Percentiles rank a stretch among this genome's conserved stretches.
Conservation (phyloP, 2,329 filamentous ascomycete species). For the Septoria petroselini region DNA sequence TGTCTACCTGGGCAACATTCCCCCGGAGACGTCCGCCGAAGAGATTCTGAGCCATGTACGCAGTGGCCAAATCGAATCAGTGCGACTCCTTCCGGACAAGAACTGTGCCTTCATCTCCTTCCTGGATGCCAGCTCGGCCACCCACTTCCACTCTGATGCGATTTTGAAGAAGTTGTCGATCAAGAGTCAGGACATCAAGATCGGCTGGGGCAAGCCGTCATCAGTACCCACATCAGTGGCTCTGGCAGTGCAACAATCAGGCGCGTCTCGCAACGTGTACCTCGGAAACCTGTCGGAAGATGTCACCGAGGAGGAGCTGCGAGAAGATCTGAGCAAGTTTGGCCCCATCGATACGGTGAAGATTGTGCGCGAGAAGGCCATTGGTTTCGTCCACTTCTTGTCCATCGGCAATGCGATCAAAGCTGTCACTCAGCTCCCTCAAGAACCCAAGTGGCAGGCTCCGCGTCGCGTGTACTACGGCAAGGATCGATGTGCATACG, state of each 20-base stretch:
- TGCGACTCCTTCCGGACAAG: slow-evolving; percentile 93
- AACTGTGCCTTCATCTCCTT: slow-evolving; percentile 99
- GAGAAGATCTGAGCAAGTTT: slow-evolving; percentile 93
- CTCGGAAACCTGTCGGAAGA: slow-evolving; percentile 91
- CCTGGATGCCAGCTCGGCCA: slow-evolving; percentile 93
- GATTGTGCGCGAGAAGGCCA: slow-evolving; percentile 95
- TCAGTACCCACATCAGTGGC: slow-evolving; percentile 96
- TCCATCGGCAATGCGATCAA: slow-evolving; percentile 99
- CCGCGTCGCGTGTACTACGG: slow-evolving; percentile 96
- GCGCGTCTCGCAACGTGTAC: slow-evolving; percentile 95
- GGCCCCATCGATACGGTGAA: slow-evolving; percentile 96
- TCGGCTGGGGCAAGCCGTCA: slow-evolving; percentile 98
- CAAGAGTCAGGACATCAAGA: slow-evolving; percentile 98
- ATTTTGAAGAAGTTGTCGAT: slow-evolving; percentile 99
- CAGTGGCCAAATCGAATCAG: slow-evolving; percentile 98
- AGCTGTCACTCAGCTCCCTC: slow-evolving; percentile 90
- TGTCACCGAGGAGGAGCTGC: slow-evolving; percentile 82
- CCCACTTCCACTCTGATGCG: slow-evolving; percentile 98
- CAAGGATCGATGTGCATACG: slow-evolving; percentile 96
- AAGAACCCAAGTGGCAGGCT: slow-evolving; percentile 94
- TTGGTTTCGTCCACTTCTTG: slow-evolving; percentile 95
- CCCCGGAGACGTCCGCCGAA: slow-evolving; percentile 93
- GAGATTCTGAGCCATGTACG: slow-evolving; percentile 95
- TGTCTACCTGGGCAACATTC: slow-evolving; percentile 96
- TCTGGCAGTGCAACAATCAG: slow-evolving; percentile 95